Percentiles rank a stretch among this genome's conserved stretches.
phyloP scores from a whole-genome alignment of 768 basidiomycete species.

The Neoboletus brunneissimus region DNA sequence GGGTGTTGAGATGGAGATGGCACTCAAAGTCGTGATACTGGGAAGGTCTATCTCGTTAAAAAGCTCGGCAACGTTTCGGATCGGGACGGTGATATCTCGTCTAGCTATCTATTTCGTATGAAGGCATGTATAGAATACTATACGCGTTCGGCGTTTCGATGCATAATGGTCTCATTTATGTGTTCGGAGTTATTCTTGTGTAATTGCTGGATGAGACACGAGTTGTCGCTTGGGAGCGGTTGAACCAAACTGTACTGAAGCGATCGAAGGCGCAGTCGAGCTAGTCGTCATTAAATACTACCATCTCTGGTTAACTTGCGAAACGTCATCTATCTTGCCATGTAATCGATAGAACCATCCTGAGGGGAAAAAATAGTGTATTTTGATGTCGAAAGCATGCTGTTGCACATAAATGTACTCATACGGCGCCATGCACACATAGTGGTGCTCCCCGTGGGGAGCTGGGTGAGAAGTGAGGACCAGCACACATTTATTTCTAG shows the following conservation, averaged over 20 bases:
- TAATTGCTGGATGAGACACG: background rate
- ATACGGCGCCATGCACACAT: slow-evolving; percentile 27
- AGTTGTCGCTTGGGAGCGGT: background rate
- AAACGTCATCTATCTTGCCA: background rate
- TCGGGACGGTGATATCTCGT: slow-evolving; percentile 8
- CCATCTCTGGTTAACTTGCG: background rate
- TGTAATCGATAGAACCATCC: background rate
- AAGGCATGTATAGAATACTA: slow-evolving; percentile 12
- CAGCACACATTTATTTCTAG: slow-evolving; percentile 28
- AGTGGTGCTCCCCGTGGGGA: slow-evolving; percentile 2
- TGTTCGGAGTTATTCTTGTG: background rate
- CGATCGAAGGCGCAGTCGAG: background rate
- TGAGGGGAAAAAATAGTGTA: slow-evolving; percentile 7
- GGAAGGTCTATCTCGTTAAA: background rate
- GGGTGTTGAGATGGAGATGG: slow-evolving; percentile 32
- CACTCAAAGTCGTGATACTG: slow-evolving; percentile 2
- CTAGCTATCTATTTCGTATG: slow-evolving; percentile 14
- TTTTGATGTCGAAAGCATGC: slow-evolving; percentile 25
- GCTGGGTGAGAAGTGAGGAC: background rate
- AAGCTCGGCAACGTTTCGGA: background rate
- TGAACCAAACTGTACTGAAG: background rate
- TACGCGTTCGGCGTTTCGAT: background rate
- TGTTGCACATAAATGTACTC: slow-evolving; percentile 25
- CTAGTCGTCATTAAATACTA: background rate
- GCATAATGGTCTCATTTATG: background rate